phyloP scores from a whole-genome alignment of 1,139 yeast genomes.

The Nakaseomyces delphensis region DNA sequence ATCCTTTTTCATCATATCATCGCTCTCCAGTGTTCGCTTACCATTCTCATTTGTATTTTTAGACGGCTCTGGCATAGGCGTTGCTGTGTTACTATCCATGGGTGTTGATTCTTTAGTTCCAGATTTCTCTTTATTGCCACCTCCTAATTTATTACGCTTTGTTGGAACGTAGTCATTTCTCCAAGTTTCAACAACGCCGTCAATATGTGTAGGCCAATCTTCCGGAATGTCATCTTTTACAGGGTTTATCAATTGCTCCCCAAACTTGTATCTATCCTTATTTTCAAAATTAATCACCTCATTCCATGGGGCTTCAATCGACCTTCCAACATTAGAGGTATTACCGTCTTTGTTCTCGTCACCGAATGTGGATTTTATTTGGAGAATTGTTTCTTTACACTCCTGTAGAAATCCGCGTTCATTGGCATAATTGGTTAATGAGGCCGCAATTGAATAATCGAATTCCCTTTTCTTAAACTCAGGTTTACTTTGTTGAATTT shows the following conservation, averaged over 20 bases:
- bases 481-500: constrained; percentile 27
- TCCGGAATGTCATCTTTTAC: constrained; percentile 35
- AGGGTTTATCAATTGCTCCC: constrained; percentile 71
- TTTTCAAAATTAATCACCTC: constrained; percentile 43
- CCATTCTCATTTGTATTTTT: constrained; percentile 24
- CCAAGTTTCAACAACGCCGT: constrained; percentile 31
- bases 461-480: constrained; percentile 26
- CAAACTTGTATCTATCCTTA: constrained; percentile 55
- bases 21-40: constrained; percentile 24
- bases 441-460: constrained; percentile 30
- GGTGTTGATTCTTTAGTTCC: constrained; percentile 26
- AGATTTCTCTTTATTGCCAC: constrained; percentile 29
- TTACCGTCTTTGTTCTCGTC: constrained; percentile 21
- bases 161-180: constrained; percentile 61
- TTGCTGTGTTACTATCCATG: constrained; percentile 3
- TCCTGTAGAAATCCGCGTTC: constrained; percentile 41
- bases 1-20: constrained; percentile 12
- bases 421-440: constrained; percentile 25
- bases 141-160: constrained; percentile 40
- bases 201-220: constrained; percentile 27
- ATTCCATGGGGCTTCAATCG: constrained; percentile 79
- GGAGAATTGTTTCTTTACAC: constrained; percentile 54
- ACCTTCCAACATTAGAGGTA: constrained; percentile 33
- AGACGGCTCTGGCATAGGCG: constrained; percentile 9
- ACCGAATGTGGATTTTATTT: constrained; percentile 30